phyloP scores from a whole-genome alignment of 1,139 yeast genomes.

The Taphrina betulina region DNA sequence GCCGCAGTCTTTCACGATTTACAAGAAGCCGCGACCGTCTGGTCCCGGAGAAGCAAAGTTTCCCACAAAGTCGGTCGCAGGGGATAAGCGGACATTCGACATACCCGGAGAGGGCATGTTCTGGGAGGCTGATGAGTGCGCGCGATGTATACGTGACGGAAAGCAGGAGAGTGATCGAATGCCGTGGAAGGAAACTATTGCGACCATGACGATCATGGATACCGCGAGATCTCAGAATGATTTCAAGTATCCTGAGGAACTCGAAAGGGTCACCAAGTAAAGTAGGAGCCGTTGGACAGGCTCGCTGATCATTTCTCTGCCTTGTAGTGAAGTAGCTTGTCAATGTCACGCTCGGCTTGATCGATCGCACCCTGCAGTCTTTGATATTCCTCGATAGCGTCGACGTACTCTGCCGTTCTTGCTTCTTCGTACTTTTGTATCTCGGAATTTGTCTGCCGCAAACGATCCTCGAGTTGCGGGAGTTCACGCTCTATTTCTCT shows the following conservation, averaged over 20 bases:
- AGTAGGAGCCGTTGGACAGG: too few relatives aligned
- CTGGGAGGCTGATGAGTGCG: conserved; percentile 56
- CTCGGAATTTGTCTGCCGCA: conserved; percentile 1
- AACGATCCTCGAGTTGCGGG: conserved; percentile 6
- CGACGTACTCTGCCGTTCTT: conserved; percentile 13
- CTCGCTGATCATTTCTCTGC: background rate
- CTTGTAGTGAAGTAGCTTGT: conserved; percentile 17
- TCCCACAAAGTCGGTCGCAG: conserved; percentile 33
- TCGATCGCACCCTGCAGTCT: conserved; percentile 1
- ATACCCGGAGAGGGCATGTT: conserved; percentile 50
- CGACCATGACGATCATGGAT: conserved; percentile 52
- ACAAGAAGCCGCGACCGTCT: conserved; percentile 35
- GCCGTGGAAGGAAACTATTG: conserved; percentile 51
- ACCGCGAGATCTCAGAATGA: conserved; percentile 49
- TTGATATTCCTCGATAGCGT: conserved; percentile 6
- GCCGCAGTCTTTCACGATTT: conserved; percentile 42
- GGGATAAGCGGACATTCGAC: conserved; percentile 32
- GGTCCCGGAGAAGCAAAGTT: conserved; percentile 23
- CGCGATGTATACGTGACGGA: conserved; percentile 48
- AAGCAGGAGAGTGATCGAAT: conserved; percentile 45
- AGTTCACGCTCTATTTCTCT: background rate
- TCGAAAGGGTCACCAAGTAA: conserved; percentile 38
- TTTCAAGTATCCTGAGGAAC: conserved; percentile 49
- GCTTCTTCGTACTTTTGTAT: conserved; percentile 1
- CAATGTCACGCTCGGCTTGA: conserved; percentile 15